Evolutionary conservation across 1,284 basidiomycete genomes (phyloP).

Genomic region (Melampsora americana): DNA sequence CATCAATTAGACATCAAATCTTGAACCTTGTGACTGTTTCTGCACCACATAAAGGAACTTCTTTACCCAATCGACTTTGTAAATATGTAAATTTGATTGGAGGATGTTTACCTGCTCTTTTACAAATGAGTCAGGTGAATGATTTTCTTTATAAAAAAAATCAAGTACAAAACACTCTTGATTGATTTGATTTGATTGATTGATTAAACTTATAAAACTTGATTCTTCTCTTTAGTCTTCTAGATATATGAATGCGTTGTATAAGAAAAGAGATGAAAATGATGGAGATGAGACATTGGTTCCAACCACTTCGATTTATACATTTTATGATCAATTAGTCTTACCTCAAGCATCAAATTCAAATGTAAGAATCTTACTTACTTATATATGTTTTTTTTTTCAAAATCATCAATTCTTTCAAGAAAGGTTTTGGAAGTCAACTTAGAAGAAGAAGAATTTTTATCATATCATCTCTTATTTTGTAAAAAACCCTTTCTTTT

Average conservation of each 20-base stretch:
- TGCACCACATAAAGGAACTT: constrained; percentile 9
- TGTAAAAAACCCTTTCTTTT: no score
- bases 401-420: no score
- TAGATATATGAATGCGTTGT: not conserved
- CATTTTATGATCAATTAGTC: not conserved
- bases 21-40: constrained; percentile 1
- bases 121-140: constrained; percentile 4
- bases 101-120: constrained; percentile 18
- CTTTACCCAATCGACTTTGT: not conserved
- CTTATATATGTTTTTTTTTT: no score
- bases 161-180: no score
- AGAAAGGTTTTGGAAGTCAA: no score
- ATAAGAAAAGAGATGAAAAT: no score
- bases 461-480: no score
- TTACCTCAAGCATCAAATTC: not conserved
- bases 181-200: no score
- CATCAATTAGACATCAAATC: constrained; percentile 1
- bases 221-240: not conserved
- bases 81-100: not conserved
- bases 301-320: constrained; percentile 8
- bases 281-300: not conserved
- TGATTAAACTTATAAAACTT: no score
- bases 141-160: no score
- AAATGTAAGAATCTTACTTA: no score
- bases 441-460: no score